Evolutionary conservation across 2,329 filamentous ascomycete species (phyloP), one percentile per base, ranked within the genome.

Genomic region (Dactylellina leptospora): DNA sequence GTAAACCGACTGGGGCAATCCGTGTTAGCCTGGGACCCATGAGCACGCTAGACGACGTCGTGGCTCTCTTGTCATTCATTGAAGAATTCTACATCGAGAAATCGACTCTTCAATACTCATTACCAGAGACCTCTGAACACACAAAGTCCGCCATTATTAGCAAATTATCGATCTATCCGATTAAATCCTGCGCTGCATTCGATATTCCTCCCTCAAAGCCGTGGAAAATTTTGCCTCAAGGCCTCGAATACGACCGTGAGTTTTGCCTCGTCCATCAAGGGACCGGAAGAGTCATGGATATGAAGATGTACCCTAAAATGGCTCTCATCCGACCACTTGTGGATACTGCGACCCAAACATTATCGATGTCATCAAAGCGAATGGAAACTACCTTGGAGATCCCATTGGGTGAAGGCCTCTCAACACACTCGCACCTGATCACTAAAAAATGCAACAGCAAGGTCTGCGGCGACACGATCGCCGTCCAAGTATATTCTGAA

Each of bases 251-350:
- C 92, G 95, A 99, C 79, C 85, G 95, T 73, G 93, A 97, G 81
- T 99, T 95, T 93, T 97, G 93, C 80, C 82, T 99, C 18, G 84
- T 99, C 11, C 93, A 97, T 78, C 86, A 88, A 77, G 92, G 91
- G 44, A 96, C 93, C 0, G 90, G 91, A 0, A 87, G 88, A 76
- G 92, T 90, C 4, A 82, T 99, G 59, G 96, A 87, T 78, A 93
- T 97, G 80, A 99, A 97, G 81, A 85, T 74, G 55, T 76, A 76
- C 50, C 74, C 93, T 1, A 86, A 84, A 30, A 97, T 99, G 93
- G 90, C 91, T 10, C 84, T 97, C 3, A 84, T 99, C 55, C 85
- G 85, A 54, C 93, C 95, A 4, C 79, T 78, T 3, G 82, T 97
- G 40, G 90, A 97, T 76, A 86, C 96, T 63, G 81, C 85, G 0